Evolutionary conservation across 176 grass and related monocot genomes (phyloP).

Genomic region (Melocanna baccifera): DNA sequence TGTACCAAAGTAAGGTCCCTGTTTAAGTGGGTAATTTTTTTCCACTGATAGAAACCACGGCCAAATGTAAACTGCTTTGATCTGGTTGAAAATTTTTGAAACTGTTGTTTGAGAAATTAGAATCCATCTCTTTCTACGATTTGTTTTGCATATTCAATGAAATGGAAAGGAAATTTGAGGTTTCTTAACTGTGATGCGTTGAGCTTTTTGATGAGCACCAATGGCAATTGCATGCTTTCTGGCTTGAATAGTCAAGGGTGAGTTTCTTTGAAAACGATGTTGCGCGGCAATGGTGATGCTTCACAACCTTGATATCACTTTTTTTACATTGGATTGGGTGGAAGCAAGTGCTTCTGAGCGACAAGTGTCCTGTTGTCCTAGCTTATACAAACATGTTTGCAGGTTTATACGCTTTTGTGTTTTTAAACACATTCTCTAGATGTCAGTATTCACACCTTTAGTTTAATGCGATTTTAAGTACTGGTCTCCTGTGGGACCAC

Average conservation of each 20-base stretch:
- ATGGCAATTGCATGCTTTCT: neutral
- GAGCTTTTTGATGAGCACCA: neutral
- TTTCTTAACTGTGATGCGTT: conserved; percentile 3
- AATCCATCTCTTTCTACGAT: neutral
- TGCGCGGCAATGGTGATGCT: neutral
- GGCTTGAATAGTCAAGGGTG: neutral
- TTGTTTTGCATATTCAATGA: neutral
- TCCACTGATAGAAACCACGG: neutral
- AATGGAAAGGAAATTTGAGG: neutral
- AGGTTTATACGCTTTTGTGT: neutral
- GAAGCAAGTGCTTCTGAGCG: neutral
- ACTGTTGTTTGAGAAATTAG: neutral
- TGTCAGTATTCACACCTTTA: neutral
- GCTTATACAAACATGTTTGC: conserved; percentile 6
- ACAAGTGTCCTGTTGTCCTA: neutral
- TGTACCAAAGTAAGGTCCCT: neutral
- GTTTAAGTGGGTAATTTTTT: neutral
- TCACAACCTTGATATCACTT: neutral
- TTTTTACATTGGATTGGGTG: neutral
- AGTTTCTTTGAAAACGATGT: neutral
- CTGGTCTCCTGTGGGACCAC: neutral
- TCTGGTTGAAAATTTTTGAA: neutral
- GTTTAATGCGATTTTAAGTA: neutral
- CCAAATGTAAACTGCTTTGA: neutral
- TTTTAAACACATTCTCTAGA: neutral